Conservation (phyloP, 129 eudicot species). For the Rutidosis leptorrhynchoides region DNA sequence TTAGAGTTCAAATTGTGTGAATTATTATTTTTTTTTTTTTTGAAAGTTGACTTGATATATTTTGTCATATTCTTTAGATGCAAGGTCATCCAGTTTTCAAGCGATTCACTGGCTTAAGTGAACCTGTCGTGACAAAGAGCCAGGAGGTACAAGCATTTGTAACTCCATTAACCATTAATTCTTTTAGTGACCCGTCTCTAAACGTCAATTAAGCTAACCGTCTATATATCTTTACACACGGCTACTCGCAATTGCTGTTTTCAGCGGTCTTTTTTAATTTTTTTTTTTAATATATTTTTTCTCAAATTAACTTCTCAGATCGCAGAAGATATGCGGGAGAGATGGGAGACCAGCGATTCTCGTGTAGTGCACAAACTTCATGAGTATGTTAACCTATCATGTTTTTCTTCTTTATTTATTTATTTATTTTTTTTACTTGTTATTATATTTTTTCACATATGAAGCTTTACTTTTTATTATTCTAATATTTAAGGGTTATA, state of each 20-base stretch:
- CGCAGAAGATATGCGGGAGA: slow-evolving; percentile 89
- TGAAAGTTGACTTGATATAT: background rate
- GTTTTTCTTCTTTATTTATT: no score
- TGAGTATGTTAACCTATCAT: slow-evolving; percentile 50
- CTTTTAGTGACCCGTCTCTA: background rate
- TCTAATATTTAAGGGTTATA: background rate
- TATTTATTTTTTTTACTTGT: slow-evolving; percentile 2
- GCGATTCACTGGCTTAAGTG: slow-evolving; percentile 70
- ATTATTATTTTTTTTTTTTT: background rate
- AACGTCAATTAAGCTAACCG: background rate
- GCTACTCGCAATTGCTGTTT: background rate
- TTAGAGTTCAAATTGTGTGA: background rate
- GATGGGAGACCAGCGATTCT: slow-evolving; percentile 93
- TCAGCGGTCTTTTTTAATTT: background rate
- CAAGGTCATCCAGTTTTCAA: slow-evolving; percentile 78
- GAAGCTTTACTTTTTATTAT: slow-evolving; percentile 2
- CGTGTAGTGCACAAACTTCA: slow-evolving; percentile 92
- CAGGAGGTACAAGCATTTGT: slow-evolving; percentile 65
- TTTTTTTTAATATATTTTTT: slow-evolving; percentile 22
- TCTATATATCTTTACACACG: background rate
- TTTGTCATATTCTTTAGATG: slow-evolving; percentile 44
- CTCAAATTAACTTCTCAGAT: slow-evolving; percentile 44
- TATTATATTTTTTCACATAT: background rate
- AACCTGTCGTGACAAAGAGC: slow-evolving; percentile 79
- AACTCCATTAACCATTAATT: background rate